A percentile compares a stretch with the other conserved stretches of the same genome.
Conservation (phyloP, 1,139 yeast genomes). For the Maudiozyma humilis region DNA sequence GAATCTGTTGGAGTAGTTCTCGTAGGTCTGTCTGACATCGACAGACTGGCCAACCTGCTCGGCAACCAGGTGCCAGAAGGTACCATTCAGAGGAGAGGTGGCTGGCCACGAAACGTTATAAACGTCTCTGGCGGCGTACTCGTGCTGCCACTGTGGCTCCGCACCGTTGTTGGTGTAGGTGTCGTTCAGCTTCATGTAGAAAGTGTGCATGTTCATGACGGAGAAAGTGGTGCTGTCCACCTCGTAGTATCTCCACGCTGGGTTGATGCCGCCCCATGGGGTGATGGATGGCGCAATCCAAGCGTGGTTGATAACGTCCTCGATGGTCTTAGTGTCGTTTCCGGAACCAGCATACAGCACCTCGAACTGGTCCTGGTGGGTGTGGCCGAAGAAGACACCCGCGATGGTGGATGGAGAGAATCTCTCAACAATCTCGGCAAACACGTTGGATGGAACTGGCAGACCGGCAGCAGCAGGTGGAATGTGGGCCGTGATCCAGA, state of each 20-base stretch:
- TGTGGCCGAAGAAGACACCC: neutral
- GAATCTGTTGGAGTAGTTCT: neutral
- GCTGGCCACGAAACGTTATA: neutral
- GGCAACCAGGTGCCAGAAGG: no score
- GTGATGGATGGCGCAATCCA: neutral
- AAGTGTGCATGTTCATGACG: neutral
- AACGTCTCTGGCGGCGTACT: neutral
- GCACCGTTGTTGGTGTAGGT: neutral
- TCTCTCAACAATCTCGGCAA: neutral
- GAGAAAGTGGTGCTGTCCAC: neutral
- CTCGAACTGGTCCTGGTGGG: neutral
- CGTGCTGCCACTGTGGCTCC: neutral
- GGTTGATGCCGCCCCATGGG: neutral
- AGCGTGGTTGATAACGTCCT: no score
- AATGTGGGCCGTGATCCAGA: no score
- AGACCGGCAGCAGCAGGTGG: neutral
- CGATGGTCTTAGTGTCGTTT: no score
- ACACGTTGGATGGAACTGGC: neutral
- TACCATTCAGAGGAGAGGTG: neutral
- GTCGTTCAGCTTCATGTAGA: neutral
- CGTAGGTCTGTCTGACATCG: no score
- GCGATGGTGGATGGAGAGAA: constrained; percentile 1
- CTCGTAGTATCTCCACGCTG: neutral
- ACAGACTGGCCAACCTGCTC: no score
- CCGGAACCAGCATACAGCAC: no score